Percentiles rank a stretch among this genome's conserved stretches.
phyloP scores from a whole-genome alignment of 108 stramenopile genomes.

The Cyclostephanos invisitatus region DNA sequence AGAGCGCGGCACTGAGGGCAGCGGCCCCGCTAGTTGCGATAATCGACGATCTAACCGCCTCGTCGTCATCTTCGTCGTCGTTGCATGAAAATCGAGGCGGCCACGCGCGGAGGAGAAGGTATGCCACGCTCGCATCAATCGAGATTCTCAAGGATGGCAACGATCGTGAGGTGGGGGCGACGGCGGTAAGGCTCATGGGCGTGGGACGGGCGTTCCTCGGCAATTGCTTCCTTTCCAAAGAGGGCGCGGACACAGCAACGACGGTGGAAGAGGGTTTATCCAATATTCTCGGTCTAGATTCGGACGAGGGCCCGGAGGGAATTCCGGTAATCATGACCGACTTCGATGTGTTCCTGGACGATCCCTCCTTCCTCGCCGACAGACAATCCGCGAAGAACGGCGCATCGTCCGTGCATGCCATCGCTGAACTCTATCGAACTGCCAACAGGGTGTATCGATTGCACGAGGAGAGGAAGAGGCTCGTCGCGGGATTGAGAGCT shows the following conservation, averaged over 20 bases:
- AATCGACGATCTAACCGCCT: too few relatives aligned
- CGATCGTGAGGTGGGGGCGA: conserved; percentile 21
- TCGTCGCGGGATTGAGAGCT: conserved; percentile 51
- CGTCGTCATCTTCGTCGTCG: too few relatives aligned
- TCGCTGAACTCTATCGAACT: conserved; percentile 48
- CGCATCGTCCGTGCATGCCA: conserved; percentile 26
- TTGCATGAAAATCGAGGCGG: too few relatives aligned
- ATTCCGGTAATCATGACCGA: conserved; percentile 60
- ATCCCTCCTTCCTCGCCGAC: conserved; percentile 10
- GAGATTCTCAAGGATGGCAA: background rate
- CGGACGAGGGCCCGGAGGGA: conserved; percentile 14
- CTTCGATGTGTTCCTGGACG: conserved; percentile 55
- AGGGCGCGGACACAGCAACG: conserved; percentile 1
- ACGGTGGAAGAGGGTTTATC: conserved; percentile 36
- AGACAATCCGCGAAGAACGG: background rate
- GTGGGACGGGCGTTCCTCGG: conserved; percentile 60
- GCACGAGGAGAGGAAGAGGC: conserved; percentile 60
- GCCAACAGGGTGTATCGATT: conserved; percentile 52
- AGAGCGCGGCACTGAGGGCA: too few relatives aligned
- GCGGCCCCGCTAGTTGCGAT: too few relatives aligned
- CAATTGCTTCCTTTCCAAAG: conserved; percentile 37
- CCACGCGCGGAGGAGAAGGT: too few relatives aligned
- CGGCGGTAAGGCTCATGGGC: conserved; percentile 53
- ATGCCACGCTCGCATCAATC: too few relatives aligned
- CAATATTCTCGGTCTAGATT: conserved; percentile 3